Conservation (phyloP, 108 stramenopile genomes). For the Nannochloropsis granulata region DNA sequence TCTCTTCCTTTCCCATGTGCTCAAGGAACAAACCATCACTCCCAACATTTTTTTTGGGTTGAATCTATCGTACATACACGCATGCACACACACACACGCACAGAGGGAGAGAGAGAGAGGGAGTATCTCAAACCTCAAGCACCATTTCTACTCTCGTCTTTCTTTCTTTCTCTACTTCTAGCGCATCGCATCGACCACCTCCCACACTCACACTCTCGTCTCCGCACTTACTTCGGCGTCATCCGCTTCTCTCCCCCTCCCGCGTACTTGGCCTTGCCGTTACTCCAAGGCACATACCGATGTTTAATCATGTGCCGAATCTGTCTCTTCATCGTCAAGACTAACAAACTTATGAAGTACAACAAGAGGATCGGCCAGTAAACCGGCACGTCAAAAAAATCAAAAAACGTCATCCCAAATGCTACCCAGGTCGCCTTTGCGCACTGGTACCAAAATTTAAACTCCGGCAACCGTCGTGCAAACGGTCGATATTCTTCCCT, state of each 20-base stretch:
- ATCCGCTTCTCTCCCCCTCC: conserved; percentile 15
- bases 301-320: conserved; percentile 98
- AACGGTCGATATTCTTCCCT: conserved; percentile 59
- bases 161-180: too few species aligned
- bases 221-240: background rate
- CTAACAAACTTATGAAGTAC: conserved; percentile 92
- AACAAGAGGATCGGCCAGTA: conserved; percentile 97
- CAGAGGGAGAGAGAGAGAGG: too few species aligned
- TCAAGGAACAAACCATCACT: too few species aligned
- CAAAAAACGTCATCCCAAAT: conserved; percentile 86
- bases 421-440: conserved; percentile 53
- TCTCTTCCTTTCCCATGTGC: too few species aligned
- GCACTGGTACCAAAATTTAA: conserved; percentile 95
- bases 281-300: conserved; percentile 87
- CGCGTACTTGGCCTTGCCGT: conserved; percentile 77
- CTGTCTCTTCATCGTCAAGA: conserved; percentile 98
- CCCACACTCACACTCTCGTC: too few species aligned
- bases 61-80: too few species aligned
- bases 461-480: conserved; percentile 84
- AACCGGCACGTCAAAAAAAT: conserved; percentile 94
- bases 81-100: too few species aligned
- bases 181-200: too few species aligned
- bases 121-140: too few species aligned
- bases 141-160: too few species aligned
- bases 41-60: too few species aligned